Conservation (phyloP, 2,329 filamentous ascomycete species). For the Alternaria gansuensis region DNA sequence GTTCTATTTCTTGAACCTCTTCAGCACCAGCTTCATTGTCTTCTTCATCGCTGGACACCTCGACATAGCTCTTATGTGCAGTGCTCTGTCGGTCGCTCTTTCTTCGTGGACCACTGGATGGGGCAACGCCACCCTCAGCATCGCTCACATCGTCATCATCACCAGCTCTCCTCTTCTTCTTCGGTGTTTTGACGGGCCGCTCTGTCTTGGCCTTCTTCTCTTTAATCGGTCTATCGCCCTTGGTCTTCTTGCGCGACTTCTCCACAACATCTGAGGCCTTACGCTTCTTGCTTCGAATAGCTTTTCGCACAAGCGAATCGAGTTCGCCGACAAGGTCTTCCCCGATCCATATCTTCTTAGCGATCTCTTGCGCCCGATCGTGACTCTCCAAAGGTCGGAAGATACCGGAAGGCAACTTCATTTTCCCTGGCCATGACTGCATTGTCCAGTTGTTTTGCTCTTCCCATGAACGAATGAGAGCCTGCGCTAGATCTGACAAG, state of each 20-base stretch:
- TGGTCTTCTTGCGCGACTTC: constrained; percentile 49
- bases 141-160: constrained; percentile 51
- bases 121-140: constrained; percentile 30
- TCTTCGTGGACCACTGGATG: constrained; percentile 55
- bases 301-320: constrained; percentile 76
- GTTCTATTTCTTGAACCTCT: constrained; percentile 32
- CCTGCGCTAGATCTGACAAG: constrained; percentile 85
- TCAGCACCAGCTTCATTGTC: constrained; percentile 46
- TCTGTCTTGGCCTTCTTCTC: constrained; percentile 44
- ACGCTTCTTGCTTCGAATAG: constrained; percentile 68
- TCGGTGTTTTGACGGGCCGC: constrained; percentile 51
- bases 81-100: constrained; percentile 54
- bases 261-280: constrained; percentile 44
- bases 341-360: constrained; percentile 83
- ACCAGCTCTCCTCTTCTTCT: constrained; percentile 43
- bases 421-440: constrained; percentile 81
- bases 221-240: constrained; percentile 43
- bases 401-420: constrained; percentile 80
- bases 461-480: constrained; percentile 83
- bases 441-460: constrained; percentile 87
- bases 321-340: constrained; percentile 77
- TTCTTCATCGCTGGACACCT: constrained; percentile 56
- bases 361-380: constrained; percentile 81
- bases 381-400: constrained; percentile 80
- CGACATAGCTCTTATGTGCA: constrained; percentile 56